A percentile compares a stretch with the other conserved stretches of the same genome.
These are phyloP conservation scores for Oryza meridionalis DNA, from an alignment of 176 grass and related monocot species.

Conservation along the genomic window DNA sequence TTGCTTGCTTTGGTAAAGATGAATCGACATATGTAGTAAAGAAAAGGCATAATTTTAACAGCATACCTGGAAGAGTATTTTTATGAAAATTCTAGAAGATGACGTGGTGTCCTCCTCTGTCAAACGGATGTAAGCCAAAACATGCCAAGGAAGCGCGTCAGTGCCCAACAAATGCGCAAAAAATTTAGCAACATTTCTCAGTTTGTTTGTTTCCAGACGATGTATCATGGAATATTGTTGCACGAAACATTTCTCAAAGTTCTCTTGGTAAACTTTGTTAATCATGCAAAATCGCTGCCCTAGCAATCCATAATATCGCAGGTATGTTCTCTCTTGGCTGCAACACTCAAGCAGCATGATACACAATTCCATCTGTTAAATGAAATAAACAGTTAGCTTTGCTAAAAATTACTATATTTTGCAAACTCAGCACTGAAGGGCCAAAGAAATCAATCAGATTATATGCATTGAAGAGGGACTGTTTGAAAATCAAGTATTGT, in stretches of 20 bases:
- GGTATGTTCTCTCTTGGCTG: slow-evolving; percentile 94
- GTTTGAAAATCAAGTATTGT: neutral
- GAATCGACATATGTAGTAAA: neutral
- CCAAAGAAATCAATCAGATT: neutral
- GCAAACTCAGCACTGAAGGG: neutral
- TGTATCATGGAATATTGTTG: slow-evolving; percentile 99
- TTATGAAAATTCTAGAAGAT: slow-evolving; percentile 96
- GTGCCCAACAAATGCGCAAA: slow-evolving; percentile 95
- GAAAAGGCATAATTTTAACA: neutral
- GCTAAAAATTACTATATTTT: neutral
- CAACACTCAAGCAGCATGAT: slow-evolving; percentile 97
- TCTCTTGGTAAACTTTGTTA: slow-evolving; percentile 91
- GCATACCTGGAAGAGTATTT: slow-evolving; percentile 97
- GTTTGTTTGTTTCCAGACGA: slow-evolving; percentile 85
- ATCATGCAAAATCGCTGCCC: slow-evolving; percentile 97
- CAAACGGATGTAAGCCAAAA: slow-evolving; percentile 83
- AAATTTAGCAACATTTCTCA: slow-evolving; percentile 95
- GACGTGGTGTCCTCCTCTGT: slow-evolving; percentile 97
- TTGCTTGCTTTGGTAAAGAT: slow-evolving; percentile 5
- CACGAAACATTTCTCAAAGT: slow-evolving; percentile 93
- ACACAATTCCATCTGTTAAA: slow-evolving; percentile 83
- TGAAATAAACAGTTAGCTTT: slow-evolving; percentile 16
- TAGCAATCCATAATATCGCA: slow-evolving; percentile 87
- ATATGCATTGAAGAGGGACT: neutral
- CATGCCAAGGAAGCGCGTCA: slow-evolving; percentile 87